Conservation (phyloP, 352 stramenopile species). For the Pythium apleroticum region DNA sequence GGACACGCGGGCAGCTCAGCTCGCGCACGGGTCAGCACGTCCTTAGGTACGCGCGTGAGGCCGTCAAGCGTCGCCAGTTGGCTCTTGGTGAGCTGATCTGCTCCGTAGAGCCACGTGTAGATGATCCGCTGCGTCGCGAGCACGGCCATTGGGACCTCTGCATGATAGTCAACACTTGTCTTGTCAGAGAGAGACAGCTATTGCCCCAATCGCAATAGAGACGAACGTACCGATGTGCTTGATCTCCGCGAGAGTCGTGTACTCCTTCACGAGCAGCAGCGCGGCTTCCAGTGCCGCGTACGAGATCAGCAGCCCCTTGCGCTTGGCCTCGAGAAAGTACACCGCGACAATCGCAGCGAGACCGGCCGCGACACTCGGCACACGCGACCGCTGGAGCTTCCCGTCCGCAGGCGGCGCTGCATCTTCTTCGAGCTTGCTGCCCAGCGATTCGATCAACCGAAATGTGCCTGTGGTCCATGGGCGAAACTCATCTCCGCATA, state of each 20-base stretch:
- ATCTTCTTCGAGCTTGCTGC: not conserved
- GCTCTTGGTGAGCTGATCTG: constrained; percentile 43
- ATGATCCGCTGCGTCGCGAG: constrained; percentile 51
- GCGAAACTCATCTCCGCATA: not conserved
- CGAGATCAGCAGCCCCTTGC: constrained; percentile 52
- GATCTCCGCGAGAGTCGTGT: constrained; percentile 39
- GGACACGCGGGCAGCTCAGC: constrained; percentile 45
- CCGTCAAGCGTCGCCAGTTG: constrained; percentile 56
- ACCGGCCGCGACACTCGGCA: constrained; percentile 12
- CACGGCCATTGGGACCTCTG: constrained; percentile 48
- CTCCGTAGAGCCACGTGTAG: constrained; percentile 62
- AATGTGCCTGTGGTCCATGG: constrained; percentile 15
- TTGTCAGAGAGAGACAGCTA: not conserved
- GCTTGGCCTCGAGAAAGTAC: constrained; percentile 47
- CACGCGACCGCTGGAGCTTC: constrained; percentile 3
- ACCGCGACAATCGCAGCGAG: constrained; percentile 36
- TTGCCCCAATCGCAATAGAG: not conserved
- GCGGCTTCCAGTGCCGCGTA: constrained; percentile 56
- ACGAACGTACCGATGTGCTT: constrained; percentile 49
- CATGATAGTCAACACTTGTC: not conserved
- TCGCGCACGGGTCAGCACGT: constrained; percentile 49
- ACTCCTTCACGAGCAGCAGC: constrained; percentile 42
- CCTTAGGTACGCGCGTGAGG: constrained; percentile 39
- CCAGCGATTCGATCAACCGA: constrained; percentile 22
- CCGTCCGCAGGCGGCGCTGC: not conserved